phyloP scores from a whole-genome alignment of 495 filamentous ascomycete species.

The Lichenothelia convexa region DNA sequence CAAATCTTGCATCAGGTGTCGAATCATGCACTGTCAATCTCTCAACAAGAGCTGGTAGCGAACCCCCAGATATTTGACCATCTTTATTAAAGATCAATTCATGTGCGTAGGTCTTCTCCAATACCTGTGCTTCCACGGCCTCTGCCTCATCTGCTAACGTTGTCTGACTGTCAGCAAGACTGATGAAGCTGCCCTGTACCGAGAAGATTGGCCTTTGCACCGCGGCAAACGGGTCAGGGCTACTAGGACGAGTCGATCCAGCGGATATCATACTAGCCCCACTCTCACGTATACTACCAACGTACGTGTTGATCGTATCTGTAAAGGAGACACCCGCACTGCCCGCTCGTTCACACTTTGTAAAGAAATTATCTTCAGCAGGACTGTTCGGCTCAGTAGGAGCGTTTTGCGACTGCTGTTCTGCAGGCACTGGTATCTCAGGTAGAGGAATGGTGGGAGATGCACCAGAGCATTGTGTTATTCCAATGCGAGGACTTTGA shows the following conservation, averaged over 20 bases:
- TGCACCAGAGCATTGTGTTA: no score
- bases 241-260: conserved; percentile 76
- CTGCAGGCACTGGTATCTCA: no score
- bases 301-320: conserved; percentile 54
- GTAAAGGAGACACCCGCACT: conserved; percentile 35
- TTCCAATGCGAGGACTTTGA: no score
- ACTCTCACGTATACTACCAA: conserved; percentile 57
- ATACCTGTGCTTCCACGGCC: conserved; percentile 59
- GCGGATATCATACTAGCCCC: conserved; percentile 65
- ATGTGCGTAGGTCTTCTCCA: conserved; percentile 74
- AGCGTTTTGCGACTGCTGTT: no score
- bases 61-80: conserved; percentile 84
- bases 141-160: conserved; percentile 42
- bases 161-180: conserved; percentile 19
- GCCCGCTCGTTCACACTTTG: no score
- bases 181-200: conserved; percentile 23
- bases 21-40: conserved; percentile 83
- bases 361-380: no score
- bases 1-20: conserved; percentile 82
- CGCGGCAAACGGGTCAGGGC: conserved; percentile 52
- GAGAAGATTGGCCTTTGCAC: no score
- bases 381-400: no score
- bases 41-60: conserved; percentile 79
- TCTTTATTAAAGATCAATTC: conserved; percentile 89
- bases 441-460: no score